These are phyloP conservation scores for Aspergillus tamarii DNA, from an alignment of 2,329 filamentous ascomycete genomes.

Conservation along the genomic window DNA sequence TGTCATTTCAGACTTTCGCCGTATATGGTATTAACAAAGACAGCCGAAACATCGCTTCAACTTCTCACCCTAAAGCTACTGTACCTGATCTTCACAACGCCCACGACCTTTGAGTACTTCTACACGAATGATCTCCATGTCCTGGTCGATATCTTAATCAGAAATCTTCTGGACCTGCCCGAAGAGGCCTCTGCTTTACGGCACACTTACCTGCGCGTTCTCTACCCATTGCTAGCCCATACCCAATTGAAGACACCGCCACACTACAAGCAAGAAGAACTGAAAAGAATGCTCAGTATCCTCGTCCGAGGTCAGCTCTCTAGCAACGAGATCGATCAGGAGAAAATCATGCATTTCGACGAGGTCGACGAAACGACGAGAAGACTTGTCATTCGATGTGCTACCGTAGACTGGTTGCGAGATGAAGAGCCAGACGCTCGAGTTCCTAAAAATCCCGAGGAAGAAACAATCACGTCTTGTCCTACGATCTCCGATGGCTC, in stretches of 20 bases:
- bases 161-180: constrained; percentile 93
- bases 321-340: constrained; percentile 46
- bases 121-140: constrained; percentile 97
- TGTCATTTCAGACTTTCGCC: not conserved
- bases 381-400: constrained; percentile 50
- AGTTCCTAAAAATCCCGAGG: constrained; percentile 16
- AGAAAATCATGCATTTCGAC: constrained; percentile 53
- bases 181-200: constrained; percentile 74
- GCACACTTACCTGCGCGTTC: constrained; percentile 91
- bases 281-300: constrained; percentile 74
- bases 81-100: constrained; percentile 92
- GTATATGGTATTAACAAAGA: constrained; percentile 19
- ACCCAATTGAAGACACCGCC: constrained; percentile 85
- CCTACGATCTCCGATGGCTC: constrained; percentile 7
- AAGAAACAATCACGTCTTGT: not conserved
- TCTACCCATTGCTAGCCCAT: constrained; percentile 87
- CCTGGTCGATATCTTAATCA: constrained; percentile 90
- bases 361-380: constrained; percentile 54
- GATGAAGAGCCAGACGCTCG: constrained; percentile 30
- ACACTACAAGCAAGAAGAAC: constrained; percentile 88
- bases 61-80: constrained; percentile 94
- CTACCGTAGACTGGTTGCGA: constrained; percentile 50
- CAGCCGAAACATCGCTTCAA: constrained; percentile 85
- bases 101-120: constrained; percentile 93
- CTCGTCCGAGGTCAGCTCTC: constrained; percentile 75